A percentile compares a stretch with the other conserved stretches of the same genome.
Conservation (phyloP, 257 asterid genomes). For the Salvia miltiorrhiza region DNA sequence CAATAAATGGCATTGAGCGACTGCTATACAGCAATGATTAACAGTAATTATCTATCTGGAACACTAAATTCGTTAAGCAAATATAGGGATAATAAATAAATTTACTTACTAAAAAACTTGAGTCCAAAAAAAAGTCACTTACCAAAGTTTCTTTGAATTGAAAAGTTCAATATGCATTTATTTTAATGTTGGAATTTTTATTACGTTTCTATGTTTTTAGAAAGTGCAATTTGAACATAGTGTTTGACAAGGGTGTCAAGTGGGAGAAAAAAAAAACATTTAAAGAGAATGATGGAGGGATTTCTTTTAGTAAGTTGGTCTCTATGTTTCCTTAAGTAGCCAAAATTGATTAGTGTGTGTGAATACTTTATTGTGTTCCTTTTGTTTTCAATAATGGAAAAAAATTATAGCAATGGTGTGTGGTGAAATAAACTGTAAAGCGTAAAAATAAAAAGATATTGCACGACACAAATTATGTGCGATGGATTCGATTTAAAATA, state of each 20-base stretch:
- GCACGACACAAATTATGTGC: no score
- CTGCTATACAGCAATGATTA: not conserved
- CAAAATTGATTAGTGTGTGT: not conserved
- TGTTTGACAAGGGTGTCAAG: constrained; percentile 17
- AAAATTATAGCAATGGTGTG: no score
- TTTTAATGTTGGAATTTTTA: not conserved
- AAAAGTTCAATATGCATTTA: not conserved
- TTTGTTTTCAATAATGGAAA: not conserved
- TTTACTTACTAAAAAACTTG: no score
- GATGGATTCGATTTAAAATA: no score
- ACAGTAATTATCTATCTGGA: not conserved
- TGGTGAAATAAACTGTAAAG: no score
- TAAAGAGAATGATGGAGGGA: not conserved
- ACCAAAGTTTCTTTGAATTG: not conserved
- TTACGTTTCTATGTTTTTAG: not conserved
- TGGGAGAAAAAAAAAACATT: not conserved
- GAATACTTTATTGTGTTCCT: not conserved
- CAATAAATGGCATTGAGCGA: not conserved
- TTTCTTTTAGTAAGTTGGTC: not conserved
- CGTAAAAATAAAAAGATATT: no score
- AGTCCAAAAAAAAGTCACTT: no score
- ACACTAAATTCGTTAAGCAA: not conserved
- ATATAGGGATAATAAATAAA: not conserved
- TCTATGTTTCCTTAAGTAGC: not conserved
- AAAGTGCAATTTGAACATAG: constrained; percentile 2